Conservation (phyloP, 345 rosid genomes). For the Citrus reticulata region DNA sequence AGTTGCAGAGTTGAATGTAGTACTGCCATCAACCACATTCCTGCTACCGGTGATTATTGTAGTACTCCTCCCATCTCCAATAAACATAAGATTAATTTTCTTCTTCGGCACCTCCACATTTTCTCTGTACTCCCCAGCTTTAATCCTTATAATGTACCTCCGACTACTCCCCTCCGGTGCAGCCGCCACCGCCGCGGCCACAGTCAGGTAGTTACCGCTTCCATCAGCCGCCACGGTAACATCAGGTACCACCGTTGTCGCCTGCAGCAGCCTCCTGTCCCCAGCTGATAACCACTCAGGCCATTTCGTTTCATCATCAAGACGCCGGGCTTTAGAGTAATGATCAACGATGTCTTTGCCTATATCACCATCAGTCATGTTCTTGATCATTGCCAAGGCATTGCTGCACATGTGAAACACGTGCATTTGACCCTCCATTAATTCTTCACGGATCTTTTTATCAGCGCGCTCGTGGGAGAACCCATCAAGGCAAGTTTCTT, state of each 20-base stretch:
- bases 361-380: constrained; percentile 39
- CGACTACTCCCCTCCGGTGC: constrained; percentile 60
- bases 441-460: constrained; percentile 24
- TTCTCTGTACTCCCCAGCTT: constrained; percentile 78
- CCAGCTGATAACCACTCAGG: constrained; percentile 79
- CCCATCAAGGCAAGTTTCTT: constrained; percentile 61
- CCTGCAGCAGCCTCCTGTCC: constrained; percentile 70
- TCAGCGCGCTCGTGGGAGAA: constrained; percentile 45
- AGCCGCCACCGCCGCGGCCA: constrained; percentile 64
- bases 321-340: constrained; percentile 13
- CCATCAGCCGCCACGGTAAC: constrained; percentile 86
- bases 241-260: constrained; percentile 47
- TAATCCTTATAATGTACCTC: constrained; percentile 65
- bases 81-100: constrained; percentile 71
- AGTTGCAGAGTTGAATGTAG: constrained; percentile 85
- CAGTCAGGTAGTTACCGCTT: constrained; percentile 59
- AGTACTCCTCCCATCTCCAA: constrained; percentile 72
- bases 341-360: constrained; percentile 1
- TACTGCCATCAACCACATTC: constrained; percentile 84
- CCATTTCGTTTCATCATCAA: constrained; percentile 36
- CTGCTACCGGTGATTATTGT: constrained; percentile 73
- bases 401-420: constrained; percentile 38
- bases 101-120: constrained; percentile 66
- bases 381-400: constrained; percentile 45
- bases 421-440: constrained; percentile 29